Evolutionary conservation across 2,329 filamentous ascomycete species (phyloP).

Genomic region (Microdochium nivale): DNA sequence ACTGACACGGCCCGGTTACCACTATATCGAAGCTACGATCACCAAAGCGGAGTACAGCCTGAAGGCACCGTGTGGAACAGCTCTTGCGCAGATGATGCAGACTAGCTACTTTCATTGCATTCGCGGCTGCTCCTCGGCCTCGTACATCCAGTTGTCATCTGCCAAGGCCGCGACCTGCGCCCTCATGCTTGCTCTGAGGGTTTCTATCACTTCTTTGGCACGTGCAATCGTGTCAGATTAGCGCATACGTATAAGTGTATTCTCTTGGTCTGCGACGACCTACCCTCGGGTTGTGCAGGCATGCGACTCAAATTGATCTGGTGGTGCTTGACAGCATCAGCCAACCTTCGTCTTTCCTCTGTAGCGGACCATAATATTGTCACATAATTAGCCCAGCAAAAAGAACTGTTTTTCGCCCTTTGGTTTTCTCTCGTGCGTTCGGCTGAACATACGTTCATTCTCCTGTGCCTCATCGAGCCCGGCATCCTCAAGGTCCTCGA

Average conservation of each 20-base stretch:
- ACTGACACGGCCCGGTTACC: slow-evolving; percentile 29
- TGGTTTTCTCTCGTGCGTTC: neutral
- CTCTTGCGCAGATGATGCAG: neutral
- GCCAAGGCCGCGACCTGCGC: slow-evolving; percentile 65
- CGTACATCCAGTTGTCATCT: slow-evolving; percentile 90
- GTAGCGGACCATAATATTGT: neutral
- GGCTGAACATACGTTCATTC: slow-evolving; percentile 37
- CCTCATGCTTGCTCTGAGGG: slow-evolving; percentile 60
- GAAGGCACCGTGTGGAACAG: neutral
- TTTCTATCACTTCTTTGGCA: slow-evolving; percentile 58
- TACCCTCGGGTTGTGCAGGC: slow-evolving; percentile 59
- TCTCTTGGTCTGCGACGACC: slow-evolving; percentile 10
- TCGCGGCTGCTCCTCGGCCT: slow-evolving; percentile 50
- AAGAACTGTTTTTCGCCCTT: too few relatives aligned
- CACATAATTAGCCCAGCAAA: too few relatives aligned
- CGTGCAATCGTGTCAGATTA: slow-evolving; percentile 8
- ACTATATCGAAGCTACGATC: neutral
- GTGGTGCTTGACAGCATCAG: slow-evolving; percentile 54
- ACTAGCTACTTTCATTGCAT: slow-evolving; percentile 16
- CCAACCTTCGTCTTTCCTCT: slow-evolving; percentile 52
- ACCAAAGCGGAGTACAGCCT: neutral
- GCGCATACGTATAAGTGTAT: neutral
- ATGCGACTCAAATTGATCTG: slow-evolving; percentile 44
- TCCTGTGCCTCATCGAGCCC: slow-evolving; percentile 49
- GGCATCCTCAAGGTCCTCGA: slow-evolving; percentile 47